A percentile compares a stretch with the other conserved stretches of the same genome.
Evolutionary conservation across 139 green algal species (phyloP).

Genomic region (Nannochloris sp.): DNA sequence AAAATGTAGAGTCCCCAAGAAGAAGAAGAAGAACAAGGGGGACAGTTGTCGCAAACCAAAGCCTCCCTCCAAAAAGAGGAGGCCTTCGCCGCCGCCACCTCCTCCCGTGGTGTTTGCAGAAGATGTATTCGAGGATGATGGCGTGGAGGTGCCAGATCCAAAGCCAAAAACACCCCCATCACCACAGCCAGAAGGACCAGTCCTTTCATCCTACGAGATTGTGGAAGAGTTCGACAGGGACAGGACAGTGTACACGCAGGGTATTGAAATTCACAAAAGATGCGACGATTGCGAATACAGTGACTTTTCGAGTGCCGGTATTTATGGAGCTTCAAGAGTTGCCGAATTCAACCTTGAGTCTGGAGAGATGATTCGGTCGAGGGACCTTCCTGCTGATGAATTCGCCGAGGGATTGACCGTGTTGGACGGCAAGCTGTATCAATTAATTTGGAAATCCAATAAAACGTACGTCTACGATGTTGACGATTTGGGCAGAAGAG

Average conservation of each 20-base stretch:
- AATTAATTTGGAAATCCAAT: conserved; percentile 56
- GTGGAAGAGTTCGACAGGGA: conserved; percentile 63
- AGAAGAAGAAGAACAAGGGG: too few relatives aligned
- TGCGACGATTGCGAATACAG: conserved; percentile 53
- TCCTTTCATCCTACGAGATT: conserved; percentile 39
- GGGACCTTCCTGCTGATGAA: conserved; percentile 21
- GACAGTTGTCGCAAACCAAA: too few relatives aligned
- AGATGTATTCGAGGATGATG: background rate
- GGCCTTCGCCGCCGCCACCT: too few relatives aligned
- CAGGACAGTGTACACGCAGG: conserved; percentile 71
- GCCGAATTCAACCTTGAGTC: conserved; percentile 50
- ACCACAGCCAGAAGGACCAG: background rate
- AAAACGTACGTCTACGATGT: conserved; percentile 28
- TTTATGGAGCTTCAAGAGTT: conserved; percentile 61
- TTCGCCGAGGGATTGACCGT: conserved; percentile 74
- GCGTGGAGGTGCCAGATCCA: background rate
- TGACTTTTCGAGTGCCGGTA: conserved; percentile 70
- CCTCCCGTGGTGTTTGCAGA: too few relatives aligned
- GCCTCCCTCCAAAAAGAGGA: too few relatives aligned
- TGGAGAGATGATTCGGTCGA: conserved; percentile 38
- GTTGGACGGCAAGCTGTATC: conserved; percentile 52
- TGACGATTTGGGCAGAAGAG: conserved; percentile 17
- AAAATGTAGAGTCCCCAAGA: too few relatives aligned
- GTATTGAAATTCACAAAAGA: conserved; percentile 52
- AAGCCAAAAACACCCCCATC: background rate